Conservation (phyloP, 768 basidiomycete genomes). For the Mycena leptocephala region DNA sequence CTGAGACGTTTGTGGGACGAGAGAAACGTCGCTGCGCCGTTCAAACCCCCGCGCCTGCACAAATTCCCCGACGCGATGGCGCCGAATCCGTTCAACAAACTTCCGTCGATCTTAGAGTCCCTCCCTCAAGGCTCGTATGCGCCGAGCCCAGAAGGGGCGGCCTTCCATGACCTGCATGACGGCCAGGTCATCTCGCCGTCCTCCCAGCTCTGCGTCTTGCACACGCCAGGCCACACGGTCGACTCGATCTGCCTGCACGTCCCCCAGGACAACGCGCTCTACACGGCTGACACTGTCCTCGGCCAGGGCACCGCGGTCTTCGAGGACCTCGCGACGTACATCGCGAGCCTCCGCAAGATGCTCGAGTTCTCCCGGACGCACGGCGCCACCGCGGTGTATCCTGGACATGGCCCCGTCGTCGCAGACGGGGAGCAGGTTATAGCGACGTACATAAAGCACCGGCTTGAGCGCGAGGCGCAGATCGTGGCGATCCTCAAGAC, state of each 20-base stretch:
- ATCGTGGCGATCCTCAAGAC: conserved; percentile 70
- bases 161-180: conserved; percentile 75
- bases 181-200: conserved; percentile 63
- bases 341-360: conserved; percentile 75
- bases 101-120: conserved; percentile 58
- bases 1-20: conserved; percentile 76
- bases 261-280: conserved; percentile 80
- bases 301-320: conserved; percentile 94
- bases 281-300: conserved; percentile 93
- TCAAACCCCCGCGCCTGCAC: conserved; percentile 80
- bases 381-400: conserved; percentile 70
- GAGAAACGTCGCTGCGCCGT: conserved; percentile 62
- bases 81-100: conserved; percentile 45
- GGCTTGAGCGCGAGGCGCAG: conserved; percentile 86
- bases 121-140: conserved; percentile 64
- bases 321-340: conserved; percentile 83
- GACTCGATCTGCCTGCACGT: conserved; percentile 89
- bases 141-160: conserved; percentile 56
- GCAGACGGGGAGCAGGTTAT: conserved; percentile 74
- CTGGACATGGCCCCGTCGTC: conserved; percentile 91
- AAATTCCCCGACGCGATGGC: conserved; percentile 68
- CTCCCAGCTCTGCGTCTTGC: conserved; percentile 74
- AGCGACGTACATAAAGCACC: conserved; percentile 83
- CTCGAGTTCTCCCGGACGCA: conserved; percentile 57
- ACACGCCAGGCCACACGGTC: conserved; percentile 92